These are phyloP conservation scores for Dioszegia aurantiaca DNA, from an alignment of 768 basidiomycete genomes.

Conservation along the genomic window DNA sequence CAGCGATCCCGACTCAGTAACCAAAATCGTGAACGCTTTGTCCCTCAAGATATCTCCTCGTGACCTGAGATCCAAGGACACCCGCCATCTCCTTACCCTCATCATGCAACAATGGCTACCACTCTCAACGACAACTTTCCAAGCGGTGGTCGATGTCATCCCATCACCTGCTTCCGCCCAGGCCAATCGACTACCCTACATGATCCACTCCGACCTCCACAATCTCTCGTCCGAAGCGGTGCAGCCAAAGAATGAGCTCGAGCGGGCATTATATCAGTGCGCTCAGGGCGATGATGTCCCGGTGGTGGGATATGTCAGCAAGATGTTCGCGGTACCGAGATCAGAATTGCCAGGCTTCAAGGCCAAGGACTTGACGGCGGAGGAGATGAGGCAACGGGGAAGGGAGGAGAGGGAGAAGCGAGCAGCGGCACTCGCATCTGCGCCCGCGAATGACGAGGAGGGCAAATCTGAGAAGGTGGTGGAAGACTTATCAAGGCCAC, in stretches of 20 bases:
- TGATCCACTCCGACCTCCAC: constrained; percentile 68
- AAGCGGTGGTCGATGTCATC: constrained; percentile 86
- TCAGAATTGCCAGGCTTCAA: constrained; percentile 84
- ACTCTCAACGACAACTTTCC: constrained; percentile 86
- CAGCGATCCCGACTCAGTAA: constrained; percentile 83
- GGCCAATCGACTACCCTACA: constrained; percentile 76
- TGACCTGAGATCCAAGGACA: constrained; percentile 88
- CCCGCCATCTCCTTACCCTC: constrained; percentile 72
- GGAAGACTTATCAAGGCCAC: constrained; percentile 26
- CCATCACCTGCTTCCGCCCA: constrained; percentile 83
- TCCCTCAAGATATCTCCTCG: constrained; percentile 78
- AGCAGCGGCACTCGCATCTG: constrained; percentile 32
- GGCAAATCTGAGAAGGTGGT: background rate
- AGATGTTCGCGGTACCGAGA: constrained; percentile 90
- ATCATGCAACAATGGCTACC: constrained; percentile 97
- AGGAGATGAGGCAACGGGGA: constrained; percentile 72
- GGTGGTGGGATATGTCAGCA: constrained; percentile 86
- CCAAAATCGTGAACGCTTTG: constrained; percentile 80
- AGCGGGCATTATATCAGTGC: constrained; percentile 74
- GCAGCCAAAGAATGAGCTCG: constrained; percentile 73
- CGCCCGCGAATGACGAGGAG: constrained; percentile 8
- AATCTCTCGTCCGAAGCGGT: constrained; percentile 53
- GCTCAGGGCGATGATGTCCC: constrained; percentile 61
- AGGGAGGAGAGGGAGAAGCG: constrained; percentile 54
- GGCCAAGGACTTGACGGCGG: constrained; percentile 69